phyloP scores from a whole-genome alignment of 305 asterid species.

The Plantago lanceolata region DNA sequence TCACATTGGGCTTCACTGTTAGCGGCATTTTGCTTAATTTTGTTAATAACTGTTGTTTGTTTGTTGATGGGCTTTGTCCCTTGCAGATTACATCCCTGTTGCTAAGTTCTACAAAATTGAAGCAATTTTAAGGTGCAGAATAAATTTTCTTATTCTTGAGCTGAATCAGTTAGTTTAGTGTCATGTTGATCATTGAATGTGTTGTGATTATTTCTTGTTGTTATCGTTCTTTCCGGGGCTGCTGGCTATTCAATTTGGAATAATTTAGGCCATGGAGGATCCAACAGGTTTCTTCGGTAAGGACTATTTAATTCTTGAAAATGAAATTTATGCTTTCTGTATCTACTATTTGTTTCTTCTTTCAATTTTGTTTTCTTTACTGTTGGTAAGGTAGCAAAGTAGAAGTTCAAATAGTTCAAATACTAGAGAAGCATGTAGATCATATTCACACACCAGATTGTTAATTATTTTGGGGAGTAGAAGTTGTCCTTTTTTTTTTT shows the following conservation, averaged over 20 bases:
- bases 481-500: too few relatives aligned
- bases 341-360: neutral
- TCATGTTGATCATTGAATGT: neutral
- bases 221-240: too few relatives aligned
- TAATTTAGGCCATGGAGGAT: conserved; percentile 81
- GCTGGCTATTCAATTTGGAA: conserved; percentile 27
- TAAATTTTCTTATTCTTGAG: neutral
- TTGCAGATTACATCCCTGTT: conserved; percentile 59
- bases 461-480: too few relatives aligned
- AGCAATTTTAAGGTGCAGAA: conserved; percentile 74
- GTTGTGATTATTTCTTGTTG: conserved; percentile 7
- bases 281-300: conserved; percentile 86
- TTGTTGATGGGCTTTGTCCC: neutral
- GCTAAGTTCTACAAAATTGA: conserved; percentile 85
- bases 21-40: neutral
- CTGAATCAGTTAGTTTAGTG: neutral
- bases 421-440: too few relatives aligned
- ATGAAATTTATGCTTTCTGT: neutral
- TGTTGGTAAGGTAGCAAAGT: neutral
- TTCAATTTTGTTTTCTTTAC: conserved; percentile 2
- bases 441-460: too few relatives aligned
- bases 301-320: conserved; percentile 23
- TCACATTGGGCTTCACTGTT: neutral
- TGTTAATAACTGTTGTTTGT: too few relatives aligned
- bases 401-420: too few relatives aligned